Evolutionary conservation across 768 basidiomycete genomes (phyloP), one percentile per base, ranked within the genome.

Genomic region (Collybiopsis confluens): DNA sequence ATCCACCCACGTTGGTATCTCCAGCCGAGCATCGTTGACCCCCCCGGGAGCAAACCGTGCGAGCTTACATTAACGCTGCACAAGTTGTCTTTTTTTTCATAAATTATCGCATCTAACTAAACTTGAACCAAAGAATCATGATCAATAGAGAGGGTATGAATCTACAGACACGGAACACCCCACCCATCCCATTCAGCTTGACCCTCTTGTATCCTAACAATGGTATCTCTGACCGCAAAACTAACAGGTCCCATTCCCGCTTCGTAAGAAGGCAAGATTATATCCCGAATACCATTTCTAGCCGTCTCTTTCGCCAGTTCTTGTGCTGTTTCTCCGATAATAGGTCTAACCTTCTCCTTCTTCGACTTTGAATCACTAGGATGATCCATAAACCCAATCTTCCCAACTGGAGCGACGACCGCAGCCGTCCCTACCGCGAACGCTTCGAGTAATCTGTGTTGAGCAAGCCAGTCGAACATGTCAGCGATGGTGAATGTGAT

Each of bases 371-470:
- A n/a, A n/a, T n/a, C n/a, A n/a, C n/a, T n/a, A n/a, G n/a, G n/a
- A 33, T 70, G 62, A 50, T 75, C 81, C 13, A 79, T 76, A 62
- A 70, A 75, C 13, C 82, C 85, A 51, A 92, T 86, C 37, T 74
- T 75, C 21, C 80, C 76, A 2, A 87, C 73, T 9, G 83, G 77
- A 0, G 77, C 82, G 36, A 92, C 80, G 44, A 89, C 75, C 13
- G 81, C 88, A 1, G 88, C 91, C 0, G 86, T 89, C 9, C 93
- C 93, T 3, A 87, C 80, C 11, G 84, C 82, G 59, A 97, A 90
- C 4, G 82, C 75, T 69, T 96, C 94, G 16, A 82, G 64, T 10
- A 95, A 69, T 8, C 68, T 73, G 15, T 84, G 88, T 18, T 80
- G 68, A 26, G 73, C 64, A 6, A 75, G 68, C 63, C 61, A 79